These are phyloP conservation scores for Kingdonia uniflora DNA, from an alignment of 164 flowering plant species.

Conservation along the genomic window DNA sequence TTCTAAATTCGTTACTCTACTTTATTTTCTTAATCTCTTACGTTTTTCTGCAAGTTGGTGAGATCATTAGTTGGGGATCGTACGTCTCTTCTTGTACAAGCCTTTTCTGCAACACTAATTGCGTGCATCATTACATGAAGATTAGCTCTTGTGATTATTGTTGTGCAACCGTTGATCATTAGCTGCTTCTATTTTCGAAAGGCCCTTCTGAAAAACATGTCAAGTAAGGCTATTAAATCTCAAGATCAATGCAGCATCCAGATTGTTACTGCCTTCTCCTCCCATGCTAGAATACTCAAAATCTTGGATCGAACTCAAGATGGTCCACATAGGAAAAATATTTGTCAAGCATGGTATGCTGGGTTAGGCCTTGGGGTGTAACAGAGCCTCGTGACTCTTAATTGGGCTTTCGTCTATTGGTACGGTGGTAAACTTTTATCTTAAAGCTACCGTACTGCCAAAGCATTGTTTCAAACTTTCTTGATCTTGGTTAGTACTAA, in stretches of 20 bases:
- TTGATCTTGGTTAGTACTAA: conserved; percentile 17
- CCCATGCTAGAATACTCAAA: conserved; percentile 13
- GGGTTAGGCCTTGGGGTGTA: conserved; percentile 13
- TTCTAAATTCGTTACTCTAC: no score
- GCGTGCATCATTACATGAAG: conserved; percentile 74
- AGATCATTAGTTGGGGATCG: conserved; percentile 74
- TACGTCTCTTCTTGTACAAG: conserved; percentile 57
- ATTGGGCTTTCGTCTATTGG: conserved; percentile 20
- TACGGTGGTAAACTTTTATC: conserved; percentile 14
- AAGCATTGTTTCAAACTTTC: conserved; percentile 11
- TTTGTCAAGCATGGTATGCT: conserved; percentile 15
- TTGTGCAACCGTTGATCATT: conserved; percentile 57
- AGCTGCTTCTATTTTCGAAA: not conserved
- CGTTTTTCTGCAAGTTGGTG: conserved; percentile 43
- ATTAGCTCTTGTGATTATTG: conserved; percentile 67
- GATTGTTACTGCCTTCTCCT: conserved; percentile 20
- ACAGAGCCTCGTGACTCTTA: conserved; percentile 1
- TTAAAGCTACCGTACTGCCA: conserved; percentile 9
- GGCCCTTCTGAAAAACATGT: conserved; percentile 3
- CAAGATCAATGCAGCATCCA: conserved; percentile 19
- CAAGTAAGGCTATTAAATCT: conserved; percentile 8
- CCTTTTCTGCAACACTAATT: conserved; percentile 45
- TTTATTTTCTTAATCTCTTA: no score
- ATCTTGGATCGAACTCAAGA: conserved; percentile 16
- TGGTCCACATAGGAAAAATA: conserved; percentile 10